Evolutionary conservation across 768 basidiomycete genomes (phyloP), one percentile per base, ranked within the genome.

Genomic region (Leccinum aurantiacum): DNA sequence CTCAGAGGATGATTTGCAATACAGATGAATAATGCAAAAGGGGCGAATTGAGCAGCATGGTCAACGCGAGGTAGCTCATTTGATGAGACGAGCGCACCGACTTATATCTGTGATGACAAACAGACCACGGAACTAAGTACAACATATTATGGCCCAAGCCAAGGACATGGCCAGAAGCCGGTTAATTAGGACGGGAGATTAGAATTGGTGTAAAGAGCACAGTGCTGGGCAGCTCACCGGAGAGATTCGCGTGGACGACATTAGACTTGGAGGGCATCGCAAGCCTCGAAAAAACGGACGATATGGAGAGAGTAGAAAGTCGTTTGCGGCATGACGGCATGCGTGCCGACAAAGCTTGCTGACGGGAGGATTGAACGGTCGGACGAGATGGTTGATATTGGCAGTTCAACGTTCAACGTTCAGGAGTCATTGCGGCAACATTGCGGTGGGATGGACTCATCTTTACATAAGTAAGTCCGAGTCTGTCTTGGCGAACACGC

Each of bases 181-280:
- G 8, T 54, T 48, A 55, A 57, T 53, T 52, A 67, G 47, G 52
- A 67, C 17, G 29, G 41, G 25, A 25, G 25, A 25, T 25, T 25
- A 47, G 48, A 14, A 24, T 37, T 46, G 13, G 7, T 13, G 31
- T 7, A 33, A 22, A 10, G 25, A 25, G 25, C 25, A 25, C 25
- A 61, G 44, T 10, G 47, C 3, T 24, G 33, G 31, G 17, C 7
- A 38, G 50, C 84, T 63, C 71, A 88, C 90, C 78, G 78, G 90
- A 92, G 62, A 90, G 78, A 68, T 81, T 79, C 56, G 79, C 78
- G 67, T 90, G 81, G 70, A 88, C 76, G 65, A 84, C 84, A 73
- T 84, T 88, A 80, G 91, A 90, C 65, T 83, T 76, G 49, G 86
- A 82, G 64, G 88, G 82, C 89, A 91, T 90, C 65, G 80, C 74